A percentile compares a stretch with the other conserved stretches of the same genome.
phyloP scores from a whole-genome alignment of 2,329 filamentous ascomycete genomes.

The Ploettnerulaceae sp. region DNA sequence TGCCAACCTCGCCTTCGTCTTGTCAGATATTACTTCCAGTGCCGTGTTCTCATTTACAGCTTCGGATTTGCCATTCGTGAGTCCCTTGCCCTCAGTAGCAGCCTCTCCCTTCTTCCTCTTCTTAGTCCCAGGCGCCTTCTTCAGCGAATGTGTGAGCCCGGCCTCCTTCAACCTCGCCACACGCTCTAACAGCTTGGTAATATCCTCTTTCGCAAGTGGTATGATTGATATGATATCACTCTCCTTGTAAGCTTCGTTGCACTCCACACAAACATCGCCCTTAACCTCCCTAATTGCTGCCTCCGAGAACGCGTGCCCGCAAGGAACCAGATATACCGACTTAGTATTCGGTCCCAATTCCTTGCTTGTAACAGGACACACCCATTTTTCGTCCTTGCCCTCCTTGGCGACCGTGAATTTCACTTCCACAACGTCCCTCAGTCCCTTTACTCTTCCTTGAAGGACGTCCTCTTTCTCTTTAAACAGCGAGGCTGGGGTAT shows the following conservation, averaged over 20 bases:
- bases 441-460: constrained; percentile 62
- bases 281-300: constrained; percentile 77
- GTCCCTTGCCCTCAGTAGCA: constrained; percentile 30
- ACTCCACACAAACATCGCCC: constrained; percentile 62
- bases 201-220: constrained; percentile 64
- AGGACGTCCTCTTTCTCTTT: constrained; percentile 57
- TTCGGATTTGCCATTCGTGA: constrained; percentile 13
- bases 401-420: constrained; percentile 56
- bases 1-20: constrained; percentile 24
- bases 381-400: constrained; percentile 54
- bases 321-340: constrained; percentile 86
- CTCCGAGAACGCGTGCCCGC: constrained; percentile 90
- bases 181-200: constrained; percentile 60
- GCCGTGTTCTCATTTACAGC: constrained; percentile 4
- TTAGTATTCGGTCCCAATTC: constrained; percentile 74
- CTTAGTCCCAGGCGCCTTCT: constrained; percentile 69
- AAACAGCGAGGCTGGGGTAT: constrained; percentile 37
- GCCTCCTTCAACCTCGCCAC: constrained; percentile 63
- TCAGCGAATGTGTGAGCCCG: constrained; percentile 79
- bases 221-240: constrained; percentile 82
- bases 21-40: constrained; percentile 22
- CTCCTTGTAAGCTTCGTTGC: constrained; percentile 65
- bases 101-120: constrained; percentile 66
- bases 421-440: constrained; percentile 84
- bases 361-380: constrained; percentile 85